phyloP scores from a whole-genome alignment of 495 filamentous ascomycete species.

The Apodospora peruviana region DNA sequence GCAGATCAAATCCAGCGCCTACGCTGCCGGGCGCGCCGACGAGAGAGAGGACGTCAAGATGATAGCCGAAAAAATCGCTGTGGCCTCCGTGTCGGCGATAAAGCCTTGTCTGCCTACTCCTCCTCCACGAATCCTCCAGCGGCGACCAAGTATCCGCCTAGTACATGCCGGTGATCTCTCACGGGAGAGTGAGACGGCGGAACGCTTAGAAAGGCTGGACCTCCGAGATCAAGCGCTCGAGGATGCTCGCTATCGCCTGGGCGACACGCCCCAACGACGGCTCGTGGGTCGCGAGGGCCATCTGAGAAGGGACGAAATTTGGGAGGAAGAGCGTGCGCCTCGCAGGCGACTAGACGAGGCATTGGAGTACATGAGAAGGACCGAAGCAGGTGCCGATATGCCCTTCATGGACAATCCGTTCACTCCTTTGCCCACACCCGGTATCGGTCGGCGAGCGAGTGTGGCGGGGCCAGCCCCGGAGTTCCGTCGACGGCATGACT shows the following conservation, averaged over 20 bases:
- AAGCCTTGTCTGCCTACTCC: background rate
- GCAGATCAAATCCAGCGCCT: slow-evolving; percentile 5
- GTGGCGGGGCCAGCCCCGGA: background rate
- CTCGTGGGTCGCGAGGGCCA: no score
- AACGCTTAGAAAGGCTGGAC: background rate
- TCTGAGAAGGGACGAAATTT: background rate
- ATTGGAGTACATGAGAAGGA: background rate
- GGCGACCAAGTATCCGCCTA: background rate
- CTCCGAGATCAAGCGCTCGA: background rate
- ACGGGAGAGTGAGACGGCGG: background rate
- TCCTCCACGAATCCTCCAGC: background rate
- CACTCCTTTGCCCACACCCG: background rate
- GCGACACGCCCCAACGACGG: background rate
- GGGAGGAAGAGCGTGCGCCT: background rate
- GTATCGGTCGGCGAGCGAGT: no score
- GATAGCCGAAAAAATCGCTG: slow-evolving; percentile 8
- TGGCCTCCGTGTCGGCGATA: background rate
- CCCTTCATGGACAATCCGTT: background rate
- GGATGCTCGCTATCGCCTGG: background rate
- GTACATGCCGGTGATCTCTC: background rate
- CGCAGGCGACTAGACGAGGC: background rate
- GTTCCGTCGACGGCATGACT: background rate
- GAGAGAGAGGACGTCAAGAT: slow-evolving; percentile 1
- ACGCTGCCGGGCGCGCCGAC: slow-evolving; percentile 10
- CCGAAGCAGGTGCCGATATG: background rate